Base-by-base conservation (phyloP, 129 eudicot genomes). In the Chrysanthemum lavandulifolium region DNA sequence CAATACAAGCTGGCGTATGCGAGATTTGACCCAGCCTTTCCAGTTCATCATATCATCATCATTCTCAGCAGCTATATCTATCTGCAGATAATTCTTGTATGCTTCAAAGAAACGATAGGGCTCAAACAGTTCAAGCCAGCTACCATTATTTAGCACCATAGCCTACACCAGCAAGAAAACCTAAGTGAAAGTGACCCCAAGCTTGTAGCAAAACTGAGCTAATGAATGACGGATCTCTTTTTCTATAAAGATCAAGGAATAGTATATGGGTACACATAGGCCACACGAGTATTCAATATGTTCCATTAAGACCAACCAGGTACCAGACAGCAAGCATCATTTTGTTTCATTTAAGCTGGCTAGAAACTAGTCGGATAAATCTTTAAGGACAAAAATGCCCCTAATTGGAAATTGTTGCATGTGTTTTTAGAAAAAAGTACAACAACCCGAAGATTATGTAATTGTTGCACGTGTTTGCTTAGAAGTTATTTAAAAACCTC, bases 21-120 rank as follows among this genome's bases (percentile, higher is more conserved):
- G 91, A 67, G 97, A 94, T 77, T 82, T 93, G 7, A 94, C 96
- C 98, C 98, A 94, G 8, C 97, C 98, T 80, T 90, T 94, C 98
- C 98, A 94, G 54, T 79, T 87, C 79, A 88, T 82, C 73, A 84
- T 68, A 74, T 94, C 97, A n/a, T 88, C 91, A 21, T 78, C 98
- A 80, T 84, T 84, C 55, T 69, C 93, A 61, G 98, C 93, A 73
- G 79, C 81, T 19, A 94, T 86, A 54, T 94, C 96, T 74, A 94
- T 94, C 85, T 88, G 98, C 79, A 90, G 84, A 83, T 94, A 94
- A 73, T 94, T 90, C 77, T 68, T 90, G 77, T 94, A 90, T 53
- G 96, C 92, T 73, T 94, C 96, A 69, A 94, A 94, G 76, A 94
- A 94, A 19, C 89, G 86, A 63, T 71, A 90, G n/a, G 96, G 85